Evolutionary conservation across 2,329 filamentous ascomycete genomes (phyloP).

Genomic region (Teratosphaeria pseudoeucalypti): DNA sequence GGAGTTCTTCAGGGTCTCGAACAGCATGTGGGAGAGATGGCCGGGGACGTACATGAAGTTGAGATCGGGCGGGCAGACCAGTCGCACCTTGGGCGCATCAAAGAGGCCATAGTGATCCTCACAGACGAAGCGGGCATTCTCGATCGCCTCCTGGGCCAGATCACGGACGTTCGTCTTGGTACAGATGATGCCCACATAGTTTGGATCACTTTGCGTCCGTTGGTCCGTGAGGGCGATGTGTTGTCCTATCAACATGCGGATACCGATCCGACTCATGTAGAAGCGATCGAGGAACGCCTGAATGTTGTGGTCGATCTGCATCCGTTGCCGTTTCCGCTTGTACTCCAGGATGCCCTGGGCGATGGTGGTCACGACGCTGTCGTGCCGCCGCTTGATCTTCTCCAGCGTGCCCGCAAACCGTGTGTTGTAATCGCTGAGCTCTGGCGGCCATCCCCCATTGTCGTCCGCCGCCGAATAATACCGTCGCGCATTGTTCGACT

Average conservation of each 20-base stretch:
- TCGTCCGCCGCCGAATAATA: constrained; percentile 88
- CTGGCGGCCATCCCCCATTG: constrained; percentile 79
- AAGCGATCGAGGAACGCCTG: constrained; percentile 97
- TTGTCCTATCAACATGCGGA: constrained; percentile 97
- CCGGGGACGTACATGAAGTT: constrained; percentile 99
- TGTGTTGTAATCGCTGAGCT: constrained; percentile 88
- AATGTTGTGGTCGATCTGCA: constrained; percentile 97
- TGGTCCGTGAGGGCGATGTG: constrained; percentile 96
- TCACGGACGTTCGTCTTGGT: constrained; percentile 96
- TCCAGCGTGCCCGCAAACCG: constrained; percentile 81
- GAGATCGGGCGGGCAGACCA: constrained; percentile 78
- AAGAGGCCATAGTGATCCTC: constrained; percentile 98
- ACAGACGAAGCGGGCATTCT: constrained; percentile 97
- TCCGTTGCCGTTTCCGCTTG: constrained; percentile 88
- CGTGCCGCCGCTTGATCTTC: constrained; percentile 89
- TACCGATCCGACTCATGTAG: constrained; percentile 99
- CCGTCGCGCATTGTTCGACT: constrained; percentile 44
- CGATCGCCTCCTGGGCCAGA: constrained; percentile 90
- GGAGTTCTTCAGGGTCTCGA: constrained; percentile 98
- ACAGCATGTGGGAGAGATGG: constrained; percentile 98
- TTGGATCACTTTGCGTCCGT: constrained; percentile 75
- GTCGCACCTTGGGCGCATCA: constrained; percentile 89
- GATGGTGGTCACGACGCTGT: constrained; percentile 95
- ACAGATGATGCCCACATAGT: constrained; percentile 97
- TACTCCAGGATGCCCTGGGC: constrained; percentile 97